Evolutionary conservation across 192 early-diverging fungal species (phyloP), one percentile per base, ranked within the genome.

Genomic region (Coemansia sp.): DNA sequence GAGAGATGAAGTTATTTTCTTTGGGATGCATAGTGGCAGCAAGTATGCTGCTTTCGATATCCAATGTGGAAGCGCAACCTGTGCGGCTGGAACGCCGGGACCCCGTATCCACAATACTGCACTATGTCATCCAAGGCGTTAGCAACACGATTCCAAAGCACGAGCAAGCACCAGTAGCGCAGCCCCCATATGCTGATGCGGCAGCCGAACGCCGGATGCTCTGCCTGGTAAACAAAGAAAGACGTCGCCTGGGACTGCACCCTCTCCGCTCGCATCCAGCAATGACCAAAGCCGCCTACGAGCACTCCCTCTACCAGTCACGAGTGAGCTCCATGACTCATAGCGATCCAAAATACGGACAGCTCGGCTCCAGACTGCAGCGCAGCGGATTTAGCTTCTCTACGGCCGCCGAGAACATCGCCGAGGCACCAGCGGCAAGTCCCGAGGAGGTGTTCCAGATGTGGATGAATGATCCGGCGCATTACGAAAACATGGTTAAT

Each of bases 251-350:
- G 6, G 55, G 65, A 5, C 61, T 71, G 16, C 47, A 46, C 19
- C 51, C 63, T 2, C 53, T 80, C 40, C n/a, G 51, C 0, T 33
- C 68, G 20, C 63, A 70, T 30, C 72, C 60, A 4, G 68, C 61
- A 1, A 53, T 80, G 52, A 71, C 36, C 14, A 42, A 55, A 6
- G 63, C 68, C 9, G 78, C 78, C n/a, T 37, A 55, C 30, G 56
- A 74, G 54, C 78, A 80, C 66, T 80, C 78, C 8, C 31, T 37
- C 49, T 80, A 80, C 63, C 78, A 80, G 65, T 61, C 78, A 16
- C 44, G 57, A 13, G 36, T 61, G 2, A 23, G 54, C 37, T 12
- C 50, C 30, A 71, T 80, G 64, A 80, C 78, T 6, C 78, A 80
- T 54, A 56, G 41, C 20, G 63, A 80, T 30, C 55, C 63, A 45